These are phyloP conservation scores for Colletotrichum noveboracense DNA, from an alignment of 2,329 filamentous ascomycete genomes.

Conservation along the genomic window DNA sequence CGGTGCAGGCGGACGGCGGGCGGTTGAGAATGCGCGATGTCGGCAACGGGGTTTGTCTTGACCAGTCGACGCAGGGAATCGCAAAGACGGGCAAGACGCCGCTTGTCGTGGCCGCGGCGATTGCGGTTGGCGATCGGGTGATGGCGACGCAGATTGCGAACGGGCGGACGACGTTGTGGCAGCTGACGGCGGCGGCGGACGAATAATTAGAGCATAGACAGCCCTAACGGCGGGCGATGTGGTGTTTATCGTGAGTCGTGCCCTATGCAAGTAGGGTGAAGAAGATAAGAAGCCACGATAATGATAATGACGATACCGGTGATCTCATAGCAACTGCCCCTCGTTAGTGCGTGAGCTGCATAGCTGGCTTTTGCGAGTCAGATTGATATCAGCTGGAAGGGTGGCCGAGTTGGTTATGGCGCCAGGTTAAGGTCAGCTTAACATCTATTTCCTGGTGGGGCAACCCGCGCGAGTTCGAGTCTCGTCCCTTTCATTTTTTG, in stretches of 20 bases:
- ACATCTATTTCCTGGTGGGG: slow-evolving; percentile 21
- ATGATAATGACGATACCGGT: not conserved
- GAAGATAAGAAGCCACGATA: not conserved
- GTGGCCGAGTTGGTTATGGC: slow-evolving; percentile 23
- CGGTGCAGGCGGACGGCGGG: slow-evolving; percentile 10
- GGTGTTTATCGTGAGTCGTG: not conserved
- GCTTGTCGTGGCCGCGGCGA: not conserved
- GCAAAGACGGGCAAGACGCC: slow-evolving; percentile 13
- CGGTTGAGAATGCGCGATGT: slow-evolving; percentile 2
- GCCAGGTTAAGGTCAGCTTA: slow-evolving; percentile 23
- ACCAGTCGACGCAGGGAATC: slow-evolving; percentile 17
- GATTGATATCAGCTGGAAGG: not conserved
- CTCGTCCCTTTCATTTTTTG: slow-evolving; percentile 12
- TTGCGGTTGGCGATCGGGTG: not conserved
- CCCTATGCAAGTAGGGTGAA: not conserved
- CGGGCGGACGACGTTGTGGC: slow-evolving; percentile 7
- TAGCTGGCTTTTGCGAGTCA: rapidly evolving
- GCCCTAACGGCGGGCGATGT: not conserved
- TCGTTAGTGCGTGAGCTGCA: rapidly evolving
- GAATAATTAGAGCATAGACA: not conserved
- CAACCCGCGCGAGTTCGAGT: slow-evolving; percentile 23
- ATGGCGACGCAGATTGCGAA: slow-evolving; percentile 12
- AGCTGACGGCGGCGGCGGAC: not conserved
- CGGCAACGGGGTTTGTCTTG: slow-evolving; percentile 7
- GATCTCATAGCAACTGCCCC: not conserved